A percentile compares a stretch with the other conserved stretches of the same genome.
Conservation (phyloP, 768 basidiomycete species). For the Pleurotus tuber-regium region DNA sequence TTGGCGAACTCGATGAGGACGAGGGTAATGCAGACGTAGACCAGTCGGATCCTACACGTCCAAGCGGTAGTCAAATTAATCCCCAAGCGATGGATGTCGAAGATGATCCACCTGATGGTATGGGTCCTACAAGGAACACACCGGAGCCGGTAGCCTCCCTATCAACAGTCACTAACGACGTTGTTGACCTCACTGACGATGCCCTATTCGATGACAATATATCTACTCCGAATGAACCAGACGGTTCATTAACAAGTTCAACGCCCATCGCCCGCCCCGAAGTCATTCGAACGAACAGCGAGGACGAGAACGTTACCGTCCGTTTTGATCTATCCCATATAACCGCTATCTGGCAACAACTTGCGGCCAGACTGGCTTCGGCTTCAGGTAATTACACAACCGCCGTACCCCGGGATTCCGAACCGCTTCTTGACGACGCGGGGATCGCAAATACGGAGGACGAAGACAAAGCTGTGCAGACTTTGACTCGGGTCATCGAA, state of each 20-base stretch:
- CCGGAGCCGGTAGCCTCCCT: no score
- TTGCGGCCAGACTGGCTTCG: conserved; percentile 5
- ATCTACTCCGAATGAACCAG: conserved; percentile 11
- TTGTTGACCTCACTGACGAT: conserved; percentile 19
- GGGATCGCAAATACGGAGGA: conserved; percentile 41
- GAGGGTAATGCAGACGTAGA: conserved; percentile 12
- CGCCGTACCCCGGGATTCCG: neutral
- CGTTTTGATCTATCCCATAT: conserved; percentile 34
- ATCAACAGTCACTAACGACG: no score
- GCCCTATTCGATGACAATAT: conserved; percentile 1
- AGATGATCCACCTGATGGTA: no score
- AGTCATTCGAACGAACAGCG: conserved; percentile 33
- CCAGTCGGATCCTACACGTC: no score
- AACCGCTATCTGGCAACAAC: conserved; percentile 19
- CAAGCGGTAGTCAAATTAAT: no score
- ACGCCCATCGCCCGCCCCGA: conserved; percentile 32
- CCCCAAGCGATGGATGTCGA: no score
- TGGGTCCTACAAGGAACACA: no score
- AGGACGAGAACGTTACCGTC: conserved; percentile 21
- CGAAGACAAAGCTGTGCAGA: conserved; percentile 56
- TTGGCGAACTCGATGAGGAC: conserved; percentile 16
- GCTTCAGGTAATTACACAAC: neutral
- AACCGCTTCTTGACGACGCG: conserved; percentile 27
- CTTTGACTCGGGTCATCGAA: conserved; percentile 79
- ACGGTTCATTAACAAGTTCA: conserved; percentile 13